These are phyloP conservation scores for Aspergillus oerlinghausenensis DNA, from an alignment of 2,329 filamentous ascomycete genomes.

Conservation along the genomic window DNA sequence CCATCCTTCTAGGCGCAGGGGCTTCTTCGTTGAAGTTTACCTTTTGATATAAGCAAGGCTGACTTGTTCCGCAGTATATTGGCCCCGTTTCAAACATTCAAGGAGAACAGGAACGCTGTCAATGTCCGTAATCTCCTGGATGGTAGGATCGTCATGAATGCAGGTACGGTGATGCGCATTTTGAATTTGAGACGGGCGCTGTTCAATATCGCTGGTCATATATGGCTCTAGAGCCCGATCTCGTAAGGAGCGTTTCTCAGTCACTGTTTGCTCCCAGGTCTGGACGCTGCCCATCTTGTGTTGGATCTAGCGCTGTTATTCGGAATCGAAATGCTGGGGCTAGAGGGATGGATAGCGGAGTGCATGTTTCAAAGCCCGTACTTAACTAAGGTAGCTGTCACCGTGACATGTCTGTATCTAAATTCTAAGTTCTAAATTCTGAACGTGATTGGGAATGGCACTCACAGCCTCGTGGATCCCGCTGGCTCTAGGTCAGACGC, in stretches of 20 bases:
- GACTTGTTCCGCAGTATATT: constrained; percentile 27
- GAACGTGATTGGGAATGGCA: neutral
- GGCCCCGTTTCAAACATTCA: constrained; percentile 16
- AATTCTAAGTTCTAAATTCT: too few species aligned
- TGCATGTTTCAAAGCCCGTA: neutral
- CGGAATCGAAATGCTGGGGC: neutral
- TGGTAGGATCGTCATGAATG: constrained; percentile 16
- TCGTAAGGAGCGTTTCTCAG: constrained; percentile 22
- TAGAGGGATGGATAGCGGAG: neutral
- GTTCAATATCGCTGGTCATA: constrained; percentile 21
- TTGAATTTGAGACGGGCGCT: constrained; percentile 19
- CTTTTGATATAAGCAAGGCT: constrained; percentile 30
- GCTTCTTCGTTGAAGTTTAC: constrained; percentile 14
- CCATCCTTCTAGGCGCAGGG: neutral
- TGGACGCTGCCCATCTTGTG: constrained; percentile 18
- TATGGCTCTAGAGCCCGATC: constrained; percentile 27
- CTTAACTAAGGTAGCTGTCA: neutral
- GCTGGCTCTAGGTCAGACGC: too few species aligned
- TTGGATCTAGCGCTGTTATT: neutral
- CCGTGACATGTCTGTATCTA: neutral
- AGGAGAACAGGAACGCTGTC: constrained; percentile 21
- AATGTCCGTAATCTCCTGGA: constrained; percentile 30
- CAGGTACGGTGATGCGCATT: constrained; percentile 20
- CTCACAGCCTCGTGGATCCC: neutral
- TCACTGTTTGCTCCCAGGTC: constrained; percentile 28